Evolutionary conservation across 2,329 filamentous ascomycete species (phyloP), one percentile per base, ranked within the genome.

Genomic region (Xylariomycetidae sp.): DNA sequence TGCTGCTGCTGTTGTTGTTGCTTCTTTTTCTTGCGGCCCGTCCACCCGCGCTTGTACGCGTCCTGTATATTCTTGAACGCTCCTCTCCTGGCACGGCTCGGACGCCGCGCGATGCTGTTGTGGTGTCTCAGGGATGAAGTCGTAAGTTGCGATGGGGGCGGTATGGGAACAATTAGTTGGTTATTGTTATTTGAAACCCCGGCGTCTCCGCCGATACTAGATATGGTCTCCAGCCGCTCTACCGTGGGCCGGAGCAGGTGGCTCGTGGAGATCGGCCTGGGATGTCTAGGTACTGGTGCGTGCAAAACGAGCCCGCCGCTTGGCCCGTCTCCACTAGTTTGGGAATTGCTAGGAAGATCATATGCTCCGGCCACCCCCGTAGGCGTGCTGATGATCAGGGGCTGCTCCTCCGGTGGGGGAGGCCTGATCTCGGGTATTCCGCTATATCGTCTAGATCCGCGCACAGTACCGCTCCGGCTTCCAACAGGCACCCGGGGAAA

Each of bases 1-100:
- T 58, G 61, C 31, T 49, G n/a, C n/a, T n/a, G n/a, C 4, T 33
- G 23, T 20, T 31, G 31, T 15, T 45, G 63, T 29, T 52, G 53
- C 51, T 61, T 63, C 31, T 57, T 59, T 40, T 58, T 61, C 31
- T 49, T 51, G 30, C 64, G 57, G 20, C 61, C 57, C 37, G 62
- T 65, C 75, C 77, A 81, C 1, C 77, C 76, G 19, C 64, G 66
- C 46, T 66, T 68, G 58, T 70, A 76, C 2, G 77, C 77, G 40
- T 80, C 76, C 13, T 70, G 66, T 17, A 81, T 74, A 44, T 81
- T 82, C 57, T 74, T 79, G 8, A 74, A 69, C 5, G 77, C 77
- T 36, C 75, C 77, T 17, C 74, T 63, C 49, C 76, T 72, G 2
- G 76, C 76, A 25, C 77, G 67, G 46, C 74, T 79, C 23, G 63